Evolutionary conservation across 1,284 basidiomycete genomes (phyloP), one percentile per base, ranked within the genome.

Genomic region (Exobasidium cylindrosporum): DNA sequence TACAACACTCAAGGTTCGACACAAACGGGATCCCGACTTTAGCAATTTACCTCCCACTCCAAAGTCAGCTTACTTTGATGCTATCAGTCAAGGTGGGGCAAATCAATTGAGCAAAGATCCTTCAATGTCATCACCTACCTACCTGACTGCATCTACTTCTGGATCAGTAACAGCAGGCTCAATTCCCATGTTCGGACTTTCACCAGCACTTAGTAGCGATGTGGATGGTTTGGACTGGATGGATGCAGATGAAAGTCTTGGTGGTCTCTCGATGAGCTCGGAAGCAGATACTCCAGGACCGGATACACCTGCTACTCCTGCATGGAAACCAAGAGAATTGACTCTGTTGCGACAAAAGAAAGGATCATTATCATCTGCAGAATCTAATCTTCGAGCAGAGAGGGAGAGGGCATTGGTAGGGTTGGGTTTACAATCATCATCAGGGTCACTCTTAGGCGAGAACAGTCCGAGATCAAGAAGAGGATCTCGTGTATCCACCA

Each of bases 241-340:
- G 4, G 47, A 24, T 13, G 26, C n/a, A 14, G 47, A 50, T 13
- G 53, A 21, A 24, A 55, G 53, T 17, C 14, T 14, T 3, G 53
- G 53, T n/a, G 61, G 55, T 1, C 64, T 57, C 24, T 67, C 67
- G 1, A 62, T 69, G 10, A 62, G 58, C 17, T 71, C 69, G 28
- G 69, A 71, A n/a, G 3, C 62, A 3, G 67, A 65, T 14, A 28
- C 57, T 0, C 59, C 62, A 17, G 63, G 31, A 10, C 67, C 69
- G 1, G 55, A 63, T 30, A 72, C 69, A 13, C 69, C 69, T 4
- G 28, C 65, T 23, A 72, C 65, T 0, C 67, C 69, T 3, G n/a
- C 54, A 11, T 72, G 69, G 69, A 62, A 64, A 40, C 69, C 69
- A 23, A 69, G 62, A 61, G 61, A 72, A 30, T 66, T 72, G 53